Evolutionary conservation across 345 rosid species (phyloP).

Genomic region (Syzygium jambos): DNA sequence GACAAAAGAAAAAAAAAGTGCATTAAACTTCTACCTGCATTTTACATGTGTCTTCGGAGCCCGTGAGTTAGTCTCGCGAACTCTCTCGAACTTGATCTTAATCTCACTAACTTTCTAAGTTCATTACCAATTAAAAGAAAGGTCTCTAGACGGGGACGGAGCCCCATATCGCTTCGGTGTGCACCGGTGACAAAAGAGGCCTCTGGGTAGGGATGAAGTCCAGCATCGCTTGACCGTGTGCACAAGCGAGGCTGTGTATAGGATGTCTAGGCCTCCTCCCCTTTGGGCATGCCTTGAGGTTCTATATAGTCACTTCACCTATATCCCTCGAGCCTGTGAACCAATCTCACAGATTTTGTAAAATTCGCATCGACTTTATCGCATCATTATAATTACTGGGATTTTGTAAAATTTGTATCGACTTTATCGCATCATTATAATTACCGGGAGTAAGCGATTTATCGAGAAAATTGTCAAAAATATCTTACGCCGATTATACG

Average conservation of each 20-base stretch:
- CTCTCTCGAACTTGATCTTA: not conserved
- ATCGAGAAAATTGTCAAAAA: too few relatives aligned
- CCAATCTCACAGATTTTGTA: not conserved
- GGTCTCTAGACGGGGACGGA: not conserved
- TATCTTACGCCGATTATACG: rapidly evolving
- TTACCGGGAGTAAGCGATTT: not conserved
- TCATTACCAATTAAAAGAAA: too few relatives aligned
- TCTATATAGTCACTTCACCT: not conserved
- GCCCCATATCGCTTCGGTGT: not conserved
- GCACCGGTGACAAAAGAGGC: not conserved
- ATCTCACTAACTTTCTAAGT: not conserved
- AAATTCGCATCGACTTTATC: not conserved
- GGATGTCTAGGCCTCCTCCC: not conserved
- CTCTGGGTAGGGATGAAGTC: not conserved
- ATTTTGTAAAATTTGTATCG: not conserved
- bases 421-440: not conserved
- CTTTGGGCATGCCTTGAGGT: too few relatives aligned
- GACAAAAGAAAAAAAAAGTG: not conserved
- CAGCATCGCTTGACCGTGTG: not conserved
- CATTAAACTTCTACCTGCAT: not conserved
- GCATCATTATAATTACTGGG: not conserved
- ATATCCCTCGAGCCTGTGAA: not conserved
- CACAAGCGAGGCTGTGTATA: not conserved
- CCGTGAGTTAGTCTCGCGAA: not conserved
- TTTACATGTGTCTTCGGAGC: not conserved